phyloP scores from a whole-genome alignment of 1,284 basidiomycete genomes.

The Sphagnurus paluster region DNA sequence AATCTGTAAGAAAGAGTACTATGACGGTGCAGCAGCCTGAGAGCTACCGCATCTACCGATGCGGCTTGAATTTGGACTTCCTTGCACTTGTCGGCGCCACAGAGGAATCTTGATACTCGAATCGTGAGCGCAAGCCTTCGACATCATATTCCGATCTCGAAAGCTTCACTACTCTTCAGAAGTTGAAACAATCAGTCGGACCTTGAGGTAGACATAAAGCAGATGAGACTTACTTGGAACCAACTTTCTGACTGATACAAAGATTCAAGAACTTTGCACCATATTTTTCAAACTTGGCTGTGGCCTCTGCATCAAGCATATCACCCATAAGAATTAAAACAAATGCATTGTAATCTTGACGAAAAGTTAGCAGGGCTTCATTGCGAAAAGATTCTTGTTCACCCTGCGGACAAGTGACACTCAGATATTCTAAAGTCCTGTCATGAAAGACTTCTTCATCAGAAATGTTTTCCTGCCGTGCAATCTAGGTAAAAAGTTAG shows the following conservation, averaged over 20 bases:
- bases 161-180: too few relatives aligned
- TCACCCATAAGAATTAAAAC: conserved; percentile 16
- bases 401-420: conserved; percentile 35
- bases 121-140: conserved; percentile 17
- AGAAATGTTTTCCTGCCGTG: conserved; percentile 20
- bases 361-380: neutral
- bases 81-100: conserved; percentile 4
- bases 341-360: conserved; percentile 34
- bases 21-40: too few relatives aligned
- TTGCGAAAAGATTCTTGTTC: conserved; percentile 3
- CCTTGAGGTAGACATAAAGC: too few relatives aligned
- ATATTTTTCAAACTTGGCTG: conserved; percentile 15
- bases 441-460: conserved; percentile 32
- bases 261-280: conserved; percentile 20
- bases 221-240: conserved; percentile 11
- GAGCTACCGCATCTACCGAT: too few relatives aligned
- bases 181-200: too few relatives aligned
- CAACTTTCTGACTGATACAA: conserved; percentile 17
- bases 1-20: too few relatives aligned
- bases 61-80: conserved; percentile 23
- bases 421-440: conserved; percentile 31
- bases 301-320: conserved; percentile 12
- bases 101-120: conserved; percentile 14
- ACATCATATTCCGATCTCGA: conserved; percentile 8
- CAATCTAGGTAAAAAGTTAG: conserved; percentile 24